Percentiles rank a stretch among this genome's conserved stretches.
These are phyloP conservation scores for Colletotrichum costaricense DNA, from an alignment of 2,329 filamentous ascomycete species.

Conservation along the genomic window DNA sequence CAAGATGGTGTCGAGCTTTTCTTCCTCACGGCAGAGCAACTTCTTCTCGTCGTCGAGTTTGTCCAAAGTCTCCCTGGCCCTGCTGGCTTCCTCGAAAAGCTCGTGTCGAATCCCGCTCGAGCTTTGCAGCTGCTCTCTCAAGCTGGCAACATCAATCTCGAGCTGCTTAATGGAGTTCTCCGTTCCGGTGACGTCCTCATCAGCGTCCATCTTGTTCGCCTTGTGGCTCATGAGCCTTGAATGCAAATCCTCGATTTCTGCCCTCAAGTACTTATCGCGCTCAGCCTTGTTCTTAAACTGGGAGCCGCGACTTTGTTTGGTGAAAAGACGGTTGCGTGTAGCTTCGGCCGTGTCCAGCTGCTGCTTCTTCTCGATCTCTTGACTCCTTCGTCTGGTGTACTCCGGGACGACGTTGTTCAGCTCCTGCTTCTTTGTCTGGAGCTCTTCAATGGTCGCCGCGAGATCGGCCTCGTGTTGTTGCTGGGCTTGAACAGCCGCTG, in stretches of 20 bases:
- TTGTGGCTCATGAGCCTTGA: conserved; percentile 82
- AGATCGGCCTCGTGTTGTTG: conserved; percentile 78
- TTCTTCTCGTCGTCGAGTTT: conserved; percentile 88
- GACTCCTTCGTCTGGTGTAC: conserved; percentile 77
- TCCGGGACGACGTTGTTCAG: conserved; percentile 80
- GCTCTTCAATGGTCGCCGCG: conserved; percentile 77
- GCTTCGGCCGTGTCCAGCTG: conserved; percentile 82
- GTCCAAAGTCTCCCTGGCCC: conserved; percentile 82
- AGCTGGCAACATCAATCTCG: conserved; percentile 76
- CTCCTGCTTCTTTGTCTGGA: conserved; percentile 80
- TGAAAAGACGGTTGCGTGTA: conserved; percentile 81
- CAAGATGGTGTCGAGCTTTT: conserved; percentile 84
- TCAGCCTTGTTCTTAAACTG: conserved; percentile 91
- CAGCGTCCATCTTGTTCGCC: conserved; percentile 84
- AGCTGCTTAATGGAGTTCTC: conserved; percentile 77
- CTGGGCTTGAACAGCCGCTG: conserved; percentile 78
- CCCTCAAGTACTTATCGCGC: conserved; percentile 83
- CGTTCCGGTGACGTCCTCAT: conserved; percentile 82
- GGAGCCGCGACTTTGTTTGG: conserved; percentile 89
- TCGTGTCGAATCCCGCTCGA: conserved; percentile 80
- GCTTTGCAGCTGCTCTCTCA: conserved; percentile 81
- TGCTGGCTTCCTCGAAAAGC: conserved; percentile 79
- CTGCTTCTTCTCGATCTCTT: conserved; percentile 77
- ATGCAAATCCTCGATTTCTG: conserved; percentile 84
- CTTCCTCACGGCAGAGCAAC: conserved; percentile 87